Evolutionary conservation across 2,329 filamentous ascomycete genomes (phyloP), one percentile per base, ranked within the genome.

Genomic region (Thielaviopsis ethacetica): DNA sequence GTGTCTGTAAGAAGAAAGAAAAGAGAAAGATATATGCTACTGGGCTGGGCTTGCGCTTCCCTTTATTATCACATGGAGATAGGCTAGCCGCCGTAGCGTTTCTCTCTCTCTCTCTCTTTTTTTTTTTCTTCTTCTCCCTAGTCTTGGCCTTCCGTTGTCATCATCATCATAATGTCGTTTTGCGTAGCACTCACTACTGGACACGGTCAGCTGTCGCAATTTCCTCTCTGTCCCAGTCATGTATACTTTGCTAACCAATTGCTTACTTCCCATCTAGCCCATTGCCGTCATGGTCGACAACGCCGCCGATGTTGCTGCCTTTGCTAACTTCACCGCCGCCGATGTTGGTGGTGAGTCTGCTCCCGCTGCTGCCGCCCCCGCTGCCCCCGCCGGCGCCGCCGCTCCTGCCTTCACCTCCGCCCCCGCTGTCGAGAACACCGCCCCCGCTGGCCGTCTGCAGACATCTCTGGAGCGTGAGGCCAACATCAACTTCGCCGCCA

Each of bases 281-380:
- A 98, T 98, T 69, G 94, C 91, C 63, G 82, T 98, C 64, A 80
- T 97, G 70, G 86, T 97, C 64, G 91, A 96, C 69, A 91, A 97
- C 69, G 91, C 87, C 61, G 81, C 80, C 71, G 91, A 98, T 70
- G 77, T 95, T 64, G 78, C 84, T 56, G 85, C 91, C 56, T 98
- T 98, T 72, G 89, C 91, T 69, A 82, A 82, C 63, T 98, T 96
- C 77, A 85, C 83, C 64, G 72, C 93, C 62, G 84, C 88, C 66
- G 93, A 98, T 74, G 93, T 93, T 65, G 93, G 91, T 67, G 91
- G 91, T 65, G 75, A 78, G 61, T 72, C 84, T 61, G 68, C 86
- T 63, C 72, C 83, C 61, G 75, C 82, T 59, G 76, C 85, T 64
- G 85, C 88, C 73, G 73, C 83, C 56, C 66, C 78, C 64, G 85